These are phyloP conservation scores for Globisporangium paddicum DNA, from an alignment of 352 stramenopile genomes.

Conservation along the genomic window DNA sequence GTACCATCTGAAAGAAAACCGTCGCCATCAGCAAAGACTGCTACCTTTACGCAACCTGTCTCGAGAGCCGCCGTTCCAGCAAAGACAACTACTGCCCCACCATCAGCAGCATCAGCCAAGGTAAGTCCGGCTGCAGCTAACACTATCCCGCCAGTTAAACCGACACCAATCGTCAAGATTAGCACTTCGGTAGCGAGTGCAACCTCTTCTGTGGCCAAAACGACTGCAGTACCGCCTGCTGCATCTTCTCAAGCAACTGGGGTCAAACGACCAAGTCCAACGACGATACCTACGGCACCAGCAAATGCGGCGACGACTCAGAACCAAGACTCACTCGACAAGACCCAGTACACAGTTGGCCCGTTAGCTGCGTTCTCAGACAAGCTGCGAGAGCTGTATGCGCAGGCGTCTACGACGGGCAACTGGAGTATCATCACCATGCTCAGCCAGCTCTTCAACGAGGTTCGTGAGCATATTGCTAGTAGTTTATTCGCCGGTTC, in stretches of 20 bases:
- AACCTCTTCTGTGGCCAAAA: neutral
- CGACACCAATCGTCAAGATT: neutral
- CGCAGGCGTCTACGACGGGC: slow-evolving; percentile 6
- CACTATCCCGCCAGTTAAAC: neutral
- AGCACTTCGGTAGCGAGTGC: neutral
- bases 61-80: neutral
- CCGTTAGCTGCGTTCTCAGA: slow-evolving; percentile 6
- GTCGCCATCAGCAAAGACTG: neutral
- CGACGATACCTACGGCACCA: neutral
- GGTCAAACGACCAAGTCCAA: neutral
- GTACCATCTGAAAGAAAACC: neutral
- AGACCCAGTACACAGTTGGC: slow-evolving; percentile 1
- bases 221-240: neutral
- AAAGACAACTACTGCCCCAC: neutral
- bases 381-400: slow-evolving; percentile 3
- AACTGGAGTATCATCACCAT: slow-evolving; percentile 9
- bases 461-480: neutral
- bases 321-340: neutral
- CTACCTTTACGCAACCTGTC: neutral
- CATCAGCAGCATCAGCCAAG: neutral
- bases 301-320: neutral
- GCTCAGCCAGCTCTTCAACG: slow-evolving; percentile 15
- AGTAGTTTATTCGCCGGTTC: neutral
- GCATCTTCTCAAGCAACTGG: neutral
- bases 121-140: neutral